phyloP scores from a whole-genome alignment of 768 basidiomycete species.

The Holtermannia corniformis region DNA sequence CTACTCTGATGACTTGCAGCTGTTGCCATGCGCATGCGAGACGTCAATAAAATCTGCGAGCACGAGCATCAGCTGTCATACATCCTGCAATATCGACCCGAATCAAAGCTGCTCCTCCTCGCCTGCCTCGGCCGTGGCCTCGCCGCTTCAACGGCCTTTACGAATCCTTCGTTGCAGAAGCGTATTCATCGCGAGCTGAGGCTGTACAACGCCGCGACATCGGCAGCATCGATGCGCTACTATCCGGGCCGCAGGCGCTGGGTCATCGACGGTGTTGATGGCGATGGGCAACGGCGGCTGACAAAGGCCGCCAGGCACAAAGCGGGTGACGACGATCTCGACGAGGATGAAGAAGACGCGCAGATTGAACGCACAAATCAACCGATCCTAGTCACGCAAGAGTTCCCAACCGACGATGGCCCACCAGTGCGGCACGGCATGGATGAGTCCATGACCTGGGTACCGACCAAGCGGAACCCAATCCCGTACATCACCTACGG shows the following conservation, averaged over 20 bases:
- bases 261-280: constrained; percentile 42
- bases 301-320: neutral
- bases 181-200: constrained; percentile 72
- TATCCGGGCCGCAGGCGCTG: neutral
- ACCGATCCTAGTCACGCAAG: neutral
- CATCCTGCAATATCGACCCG: constrained; percentile 73
- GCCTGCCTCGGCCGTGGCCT: constrained; percentile 60
- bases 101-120: constrained; percentile 66
- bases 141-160: constrained; percentile 63
- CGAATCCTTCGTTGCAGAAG: constrained; percentile 69
- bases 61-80: constrained; percentile 68
- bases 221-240: constrained; percentile 41
- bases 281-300: constrained; percentile 18
- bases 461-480: constrained; percentile 60
- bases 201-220: constrained; percentile 55
- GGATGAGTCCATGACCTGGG: neutral
- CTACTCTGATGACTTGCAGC: constrained; percentile 46
- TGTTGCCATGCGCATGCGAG: constrained; percentile 56
- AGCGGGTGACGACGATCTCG: constrained; percentile 1
- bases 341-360: constrained; percentile 1
- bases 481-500: constrained; percentile 66
- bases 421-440: neutral
- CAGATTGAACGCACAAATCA: too few relatives aligned
- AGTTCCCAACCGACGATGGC: constrained; percentile 21
- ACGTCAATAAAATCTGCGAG: constrained; percentile 56